Conservation (phyloP, 768 basidiomycete genomes). For the Termitomyces eurrhizus region DNA sequence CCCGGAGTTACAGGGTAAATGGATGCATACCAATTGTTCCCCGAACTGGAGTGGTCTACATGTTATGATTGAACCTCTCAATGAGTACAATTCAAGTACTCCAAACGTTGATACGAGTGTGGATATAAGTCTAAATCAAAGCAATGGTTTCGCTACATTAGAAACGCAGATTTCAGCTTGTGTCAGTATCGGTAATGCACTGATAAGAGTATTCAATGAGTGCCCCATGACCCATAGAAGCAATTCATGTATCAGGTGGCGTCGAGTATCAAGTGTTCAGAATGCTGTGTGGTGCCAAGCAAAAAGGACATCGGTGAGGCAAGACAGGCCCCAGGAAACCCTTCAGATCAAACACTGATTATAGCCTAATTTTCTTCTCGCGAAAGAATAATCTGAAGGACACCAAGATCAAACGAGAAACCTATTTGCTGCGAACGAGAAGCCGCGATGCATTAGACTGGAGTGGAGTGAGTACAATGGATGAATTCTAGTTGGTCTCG, state of each 20-base stretch:
- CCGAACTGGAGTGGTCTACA: not conserved
- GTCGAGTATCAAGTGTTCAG: not conserved
- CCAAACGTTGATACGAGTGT: not conserved
- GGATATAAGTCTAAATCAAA: not conserved
- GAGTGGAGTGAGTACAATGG: not conserved
- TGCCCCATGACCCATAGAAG: not conserved
- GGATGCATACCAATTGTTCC: not conserved
- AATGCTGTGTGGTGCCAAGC: not conserved
- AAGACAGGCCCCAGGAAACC: not conserved
- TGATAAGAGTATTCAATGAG: not conserved
- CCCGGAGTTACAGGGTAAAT: not conserved
- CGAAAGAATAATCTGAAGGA: not conserved
- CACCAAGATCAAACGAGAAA: not conserved
- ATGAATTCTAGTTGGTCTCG: not conserved
- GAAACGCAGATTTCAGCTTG: not conserved
- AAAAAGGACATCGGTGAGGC: not conserved
- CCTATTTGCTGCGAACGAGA: not conserved
- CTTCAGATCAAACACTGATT: not conserved
- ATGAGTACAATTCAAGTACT: not conserved
- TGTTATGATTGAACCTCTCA: not conserved
- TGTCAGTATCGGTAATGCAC: not conserved
- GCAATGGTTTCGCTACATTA: too few relatives aligned
- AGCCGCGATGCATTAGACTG: not conserved
- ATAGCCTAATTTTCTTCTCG: not conserved
- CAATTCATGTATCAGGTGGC: not conserved